Percentiles rank a stretch among this genome's conserved stretches.
phyloP scores from a whole-genome alignment of 176 grass and related monocot genomes.

The Rhipidocladum racemiflorum region DNA sequence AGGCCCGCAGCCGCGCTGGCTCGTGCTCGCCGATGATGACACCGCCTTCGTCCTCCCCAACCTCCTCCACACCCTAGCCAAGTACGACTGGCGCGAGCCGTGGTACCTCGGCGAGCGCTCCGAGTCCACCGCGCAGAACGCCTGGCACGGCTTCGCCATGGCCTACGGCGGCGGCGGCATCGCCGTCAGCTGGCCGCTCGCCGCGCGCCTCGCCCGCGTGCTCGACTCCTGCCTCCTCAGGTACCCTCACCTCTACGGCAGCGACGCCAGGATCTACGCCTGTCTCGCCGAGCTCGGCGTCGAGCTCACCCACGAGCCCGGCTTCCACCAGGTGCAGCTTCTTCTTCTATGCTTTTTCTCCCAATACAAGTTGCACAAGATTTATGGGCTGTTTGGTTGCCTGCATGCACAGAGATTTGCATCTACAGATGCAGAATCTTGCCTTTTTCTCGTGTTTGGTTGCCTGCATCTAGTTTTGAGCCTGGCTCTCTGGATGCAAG shows the following conservation, averaged over 20 bases:
- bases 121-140: constrained; percentile 76
- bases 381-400: too few relatives aligned
- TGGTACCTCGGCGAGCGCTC: constrained; percentile 81
- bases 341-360: too few relatives aligned
- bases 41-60: constrained; percentile 79
- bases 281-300: constrained; percentile 90
- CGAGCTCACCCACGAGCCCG: constrained; percentile 78
- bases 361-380: too few relatives aligned
- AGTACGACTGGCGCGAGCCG: constrained; percentile 75
- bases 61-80: constrained; percentile 54
- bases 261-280: constrained; percentile 72
- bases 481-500: too few relatives aligned
- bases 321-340: constrained; percentile 96
- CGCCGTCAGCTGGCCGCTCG: constrained; percentile 83
- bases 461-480: too few relatives aligned
- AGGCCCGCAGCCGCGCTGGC: constrained; percentile 42
- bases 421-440: too few relatives aligned
- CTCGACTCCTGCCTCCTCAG: constrained; percentile 80
- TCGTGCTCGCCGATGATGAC: constrained; percentile 90
- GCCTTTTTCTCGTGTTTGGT: too few relatives aligned
- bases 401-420: too few relatives aligned
- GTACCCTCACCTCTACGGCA: constrained; percentile 88
- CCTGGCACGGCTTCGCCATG: constrained; percentile 74
- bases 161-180: constrained; percentile 71
- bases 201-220: constrained; percentile 50